Base-by-base conservation (phyloP, 352 stramenopile species). In the Phytopythium litorale region DNA sequence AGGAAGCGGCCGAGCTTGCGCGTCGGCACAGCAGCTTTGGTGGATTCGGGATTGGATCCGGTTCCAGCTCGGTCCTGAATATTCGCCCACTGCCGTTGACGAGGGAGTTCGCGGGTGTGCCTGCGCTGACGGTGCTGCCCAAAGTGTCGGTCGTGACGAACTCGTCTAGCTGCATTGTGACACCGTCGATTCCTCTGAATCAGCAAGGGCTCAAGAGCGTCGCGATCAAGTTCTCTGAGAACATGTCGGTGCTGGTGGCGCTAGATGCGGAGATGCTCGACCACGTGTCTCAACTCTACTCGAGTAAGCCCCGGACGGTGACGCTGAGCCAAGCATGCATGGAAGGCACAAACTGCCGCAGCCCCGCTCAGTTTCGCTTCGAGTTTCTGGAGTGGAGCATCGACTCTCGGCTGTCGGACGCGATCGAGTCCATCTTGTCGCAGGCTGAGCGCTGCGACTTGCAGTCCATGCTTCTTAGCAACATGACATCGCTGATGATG, bases 311-410 rank as follows among this genome's bases (percentile, higher is more conserved):
- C 25, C 78, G 85, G 38, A 77, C 80, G 0, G 73, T 94, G 21
- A 92, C 78, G 11, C 79, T 90, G 58, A 92, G 71, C 58, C 75
- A 88, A 40, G 49, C 79, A 5, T 96, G 87, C 33, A 56, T 78
- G 5, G 81, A 92, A 72, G 84, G 81, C n/a, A 73, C 76, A 21
- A 90, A 83, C 46, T 96, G 87, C 52, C 73, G 77, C 15, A 78
- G 72, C 15, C 79, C 87, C 16, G 83, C 77, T 3, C 70, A 72
- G 18, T 92, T 93, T 56, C 81, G 79, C 21, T 91, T 96, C 56
- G 87, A 94, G 58, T 96, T 92, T 30, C 73, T 85, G 11, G 87
- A 96, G 64, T 93, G 87, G 85, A 75, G 81, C 32, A 86, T 91
- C 25, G 84, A 94, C 66, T 78, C 78, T 3, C 63, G 80, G 35